These are phyloP conservation scores for Talaromyces sp. DNA, from an alignment of 2,329 filamentous ascomycete genomes.

Conservation along the genomic window DNA sequence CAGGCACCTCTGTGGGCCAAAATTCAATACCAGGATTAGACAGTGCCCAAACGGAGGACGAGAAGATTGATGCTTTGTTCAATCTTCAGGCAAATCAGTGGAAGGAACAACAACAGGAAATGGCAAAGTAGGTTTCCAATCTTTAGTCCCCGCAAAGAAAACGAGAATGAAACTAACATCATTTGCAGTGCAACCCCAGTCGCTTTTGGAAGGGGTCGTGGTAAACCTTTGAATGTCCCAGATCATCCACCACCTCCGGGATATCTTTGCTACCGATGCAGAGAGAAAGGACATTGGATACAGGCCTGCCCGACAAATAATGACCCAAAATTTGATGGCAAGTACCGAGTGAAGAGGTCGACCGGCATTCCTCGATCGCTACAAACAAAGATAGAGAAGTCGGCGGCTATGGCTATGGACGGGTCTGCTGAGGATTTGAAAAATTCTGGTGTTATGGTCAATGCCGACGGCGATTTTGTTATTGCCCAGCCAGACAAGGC, in stretches of 20 bases:
- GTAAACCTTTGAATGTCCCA: conserved; percentile 62
- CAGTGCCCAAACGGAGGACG: conserved; percentile 82
- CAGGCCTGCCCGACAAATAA: conserved; percentile 98
- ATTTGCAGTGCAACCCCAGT: conserved; percentile 40
- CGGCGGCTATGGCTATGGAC: conserved; percentile 66
- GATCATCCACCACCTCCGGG: conserved; percentile 89
- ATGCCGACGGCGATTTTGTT: conserved; percentile 94
- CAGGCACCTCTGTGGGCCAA: conserved; percentile 39
- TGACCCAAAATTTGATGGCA: conserved; percentile 90
- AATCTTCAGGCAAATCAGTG: conserved; percentile 85
- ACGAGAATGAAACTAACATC: conserved; percentile 21
- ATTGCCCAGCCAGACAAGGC: conserved; percentile 93
- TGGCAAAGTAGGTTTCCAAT: conserved; percentile 62
- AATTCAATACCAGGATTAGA: conserved; percentile 63
- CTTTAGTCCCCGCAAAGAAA: conserved; percentile 10
- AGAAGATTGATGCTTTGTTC: conserved; percentile 89
- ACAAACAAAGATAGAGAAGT: conserved; percentile 91
- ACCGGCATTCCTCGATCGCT: conserved; percentile 96
- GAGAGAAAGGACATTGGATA: conserved; percentile 99
- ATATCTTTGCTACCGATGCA: conserved; percentile 94
- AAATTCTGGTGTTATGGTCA: conserved; percentile 90
- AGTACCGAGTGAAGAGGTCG: conserved; percentile 88
- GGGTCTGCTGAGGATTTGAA: conserved; percentile 74
- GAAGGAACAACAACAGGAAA: conserved; percentile 87
- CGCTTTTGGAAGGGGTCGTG: conserved; percentile 36